Conservation (phyloP, 176 grass and related monocot genomes). For the Aegilops tauschii region DNA sequence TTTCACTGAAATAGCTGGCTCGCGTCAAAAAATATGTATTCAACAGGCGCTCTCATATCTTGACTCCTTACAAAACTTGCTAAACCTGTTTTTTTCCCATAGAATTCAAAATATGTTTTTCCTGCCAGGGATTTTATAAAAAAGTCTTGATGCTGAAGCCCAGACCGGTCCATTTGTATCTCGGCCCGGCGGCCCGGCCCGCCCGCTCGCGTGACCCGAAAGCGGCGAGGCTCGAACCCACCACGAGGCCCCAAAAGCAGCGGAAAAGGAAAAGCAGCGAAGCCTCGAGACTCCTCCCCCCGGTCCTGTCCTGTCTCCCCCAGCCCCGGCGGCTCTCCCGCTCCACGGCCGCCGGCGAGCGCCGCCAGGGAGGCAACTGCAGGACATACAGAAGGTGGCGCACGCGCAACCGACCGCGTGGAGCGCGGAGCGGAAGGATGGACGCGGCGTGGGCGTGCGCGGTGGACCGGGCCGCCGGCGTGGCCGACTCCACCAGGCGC, state of each 20-base stretch:
- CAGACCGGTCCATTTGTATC: neutral
- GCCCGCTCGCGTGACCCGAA: neutral
- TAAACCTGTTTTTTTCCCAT: too few species aligned
- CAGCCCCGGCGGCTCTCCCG: neutral
- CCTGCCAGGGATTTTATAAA: too few species aligned
- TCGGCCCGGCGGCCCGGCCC: neutral
- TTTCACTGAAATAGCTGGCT: too few species aligned
- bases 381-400: neutral
- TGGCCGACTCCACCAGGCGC: slow-evolving; percentile 53
- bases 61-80: too few species aligned
- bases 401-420: neutral
- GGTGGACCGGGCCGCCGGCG: slow-evolving; percentile 54
- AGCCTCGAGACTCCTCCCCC: neutral
- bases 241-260: neutral
- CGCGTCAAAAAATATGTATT: too few species aligned
- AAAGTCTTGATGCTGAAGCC: too few species aligned
- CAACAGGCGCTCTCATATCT: too few species aligned
- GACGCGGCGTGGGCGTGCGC: slow-evolving; percentile 50
- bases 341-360: neutral
- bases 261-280: neutral
- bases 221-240: neutral
- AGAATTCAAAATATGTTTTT: too few species aligned
- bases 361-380: neutral
- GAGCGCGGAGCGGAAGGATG: neutral
- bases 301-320: neutral